These are phyloP conservation scores for Podila verticillata DNA, from an alignment of 192 early-diverging fungal species.

Conservation along the genomic window DNA sequence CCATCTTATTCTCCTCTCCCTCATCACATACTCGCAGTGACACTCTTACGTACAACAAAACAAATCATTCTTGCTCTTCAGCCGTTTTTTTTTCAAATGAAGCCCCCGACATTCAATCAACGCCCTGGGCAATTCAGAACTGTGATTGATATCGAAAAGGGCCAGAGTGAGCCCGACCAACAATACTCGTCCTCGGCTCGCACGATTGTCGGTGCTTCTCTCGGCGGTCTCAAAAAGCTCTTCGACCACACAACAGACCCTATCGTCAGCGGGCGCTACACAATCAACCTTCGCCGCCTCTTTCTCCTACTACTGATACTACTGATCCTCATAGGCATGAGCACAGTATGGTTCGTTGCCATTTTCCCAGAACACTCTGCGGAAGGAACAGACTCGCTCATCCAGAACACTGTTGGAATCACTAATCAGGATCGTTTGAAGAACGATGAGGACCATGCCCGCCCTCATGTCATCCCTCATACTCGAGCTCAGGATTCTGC, in stretches of 20 bases:
- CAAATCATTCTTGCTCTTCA: too few species aligned
- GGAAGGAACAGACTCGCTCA: background rate
- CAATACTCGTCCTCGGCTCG: conserved; percentile 3
- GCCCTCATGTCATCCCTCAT: background rate
- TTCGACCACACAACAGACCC: conserved; percentile 27
- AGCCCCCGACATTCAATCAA: too few species aligned
- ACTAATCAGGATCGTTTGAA: background rate
- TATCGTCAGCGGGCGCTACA: conserved; percentile 42
- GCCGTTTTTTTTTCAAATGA: too few species aligned
- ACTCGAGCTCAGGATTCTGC: background rate
- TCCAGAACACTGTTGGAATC: background rate
- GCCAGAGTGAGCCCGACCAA: background rate
- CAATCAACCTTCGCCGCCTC: conserved; percentile 39
- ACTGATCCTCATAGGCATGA: conserved; percentile 13
- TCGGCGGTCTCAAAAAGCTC: conserved; percentile 22
- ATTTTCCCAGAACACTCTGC: background rate
- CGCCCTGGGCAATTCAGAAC: background rate
- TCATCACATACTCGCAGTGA: too few species aligned
- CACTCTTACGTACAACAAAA: too few species aligned
- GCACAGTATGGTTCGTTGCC: conserved; percentile 20
- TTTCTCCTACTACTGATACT: conserved; percentile 30
- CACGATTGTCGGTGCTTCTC: conserved; percentile 5
- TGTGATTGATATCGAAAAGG: conserved; percentile 38
- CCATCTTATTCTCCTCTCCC: too few species aligned
- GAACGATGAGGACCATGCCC: background rate